These are phyloP conservation scores for Eudorina sp. DNA, from an alignment of 139 green algal species.

Conservation along the genomic window DNA sequence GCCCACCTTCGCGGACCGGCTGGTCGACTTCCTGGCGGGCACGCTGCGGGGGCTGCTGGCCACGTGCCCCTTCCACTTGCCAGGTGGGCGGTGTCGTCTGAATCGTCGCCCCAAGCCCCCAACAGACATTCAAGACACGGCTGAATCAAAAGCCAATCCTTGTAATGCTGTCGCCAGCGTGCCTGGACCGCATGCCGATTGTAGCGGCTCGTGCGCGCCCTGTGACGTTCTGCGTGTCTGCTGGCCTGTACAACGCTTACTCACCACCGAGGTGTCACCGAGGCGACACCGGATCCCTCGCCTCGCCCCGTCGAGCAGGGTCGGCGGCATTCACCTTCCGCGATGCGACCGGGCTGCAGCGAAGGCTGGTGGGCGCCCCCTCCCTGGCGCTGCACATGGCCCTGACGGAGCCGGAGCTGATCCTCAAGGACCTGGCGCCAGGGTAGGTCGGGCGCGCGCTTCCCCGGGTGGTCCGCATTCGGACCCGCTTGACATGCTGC, in stretches of 20 bases:
- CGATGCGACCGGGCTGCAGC: not conserved
- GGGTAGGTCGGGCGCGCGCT: too few species aligned
- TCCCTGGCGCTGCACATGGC: conserved; percentile 31
- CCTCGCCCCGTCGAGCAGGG: too few species aligned
- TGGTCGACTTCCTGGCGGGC: not conserved
- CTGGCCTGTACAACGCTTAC: too few species aligned
- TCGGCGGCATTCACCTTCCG: conserved; percentile 19
- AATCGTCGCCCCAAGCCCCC: too few species aligned
- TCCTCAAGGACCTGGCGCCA: not conserved
- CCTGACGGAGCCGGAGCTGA: conserved; percentile 8
- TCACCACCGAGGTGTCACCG: too few species aligned
- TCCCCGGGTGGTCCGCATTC: not conserved
- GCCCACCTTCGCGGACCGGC: not conserved
- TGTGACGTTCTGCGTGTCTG: too few species aligned
- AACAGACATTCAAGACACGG: too few species aligned
- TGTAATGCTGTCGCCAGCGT: too few species aligned
- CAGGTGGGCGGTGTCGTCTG: not conserved
- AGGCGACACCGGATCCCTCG: too few species aligned
- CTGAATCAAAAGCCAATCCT: too few species aligned
- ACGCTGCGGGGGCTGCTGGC: conserved; percentile 10
- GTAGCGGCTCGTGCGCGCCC: too few species aligned
- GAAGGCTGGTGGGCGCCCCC: conserved; percentile 29
- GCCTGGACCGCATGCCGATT: too few species aligned
- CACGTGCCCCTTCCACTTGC: conserved; percentile 15
- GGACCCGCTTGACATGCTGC: not conserved